A percentile compares a stretch with the other conserved stretches of the same genome.
These are phyloP conservation scores for Wickerhamiella azyma DNA, from an alignment of 805 yeast genomes.

Conservation along the genomic window DNA sequence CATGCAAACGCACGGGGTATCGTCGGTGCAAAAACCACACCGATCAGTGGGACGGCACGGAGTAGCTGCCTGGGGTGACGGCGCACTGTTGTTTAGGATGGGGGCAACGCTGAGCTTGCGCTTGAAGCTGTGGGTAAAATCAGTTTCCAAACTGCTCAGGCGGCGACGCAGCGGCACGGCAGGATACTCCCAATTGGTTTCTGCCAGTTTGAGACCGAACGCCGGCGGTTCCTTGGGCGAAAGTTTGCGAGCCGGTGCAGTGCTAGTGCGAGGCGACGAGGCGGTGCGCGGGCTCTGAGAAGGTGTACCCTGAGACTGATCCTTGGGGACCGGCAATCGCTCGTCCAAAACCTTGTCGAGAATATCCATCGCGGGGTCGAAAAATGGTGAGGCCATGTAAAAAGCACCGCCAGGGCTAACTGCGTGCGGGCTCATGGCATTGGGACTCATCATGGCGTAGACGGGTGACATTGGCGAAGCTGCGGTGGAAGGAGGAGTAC, in stretches of 20 bases:
- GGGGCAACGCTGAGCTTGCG: constrained; percentile 35
- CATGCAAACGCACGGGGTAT: constrained; percentile 82
- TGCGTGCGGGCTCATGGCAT: constrained; percentile 19
- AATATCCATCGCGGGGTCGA: constrained; percentile 16
- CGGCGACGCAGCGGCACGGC: constrained; percentile 19
- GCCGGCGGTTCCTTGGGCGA: constrained; percentile 9
- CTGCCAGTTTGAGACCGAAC: constrained; percentile 15
- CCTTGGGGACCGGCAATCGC: constrained; percentile 22
- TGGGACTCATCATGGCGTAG: constrained; percentile 3
- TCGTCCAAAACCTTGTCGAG: constrained; percentile 27
- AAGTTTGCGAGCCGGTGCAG: not conserved
- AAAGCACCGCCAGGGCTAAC: not conserved
- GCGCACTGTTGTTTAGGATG: constrained; percentile 39
- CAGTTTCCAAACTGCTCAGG: constrained; percentile 15
- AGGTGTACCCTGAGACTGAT: not conserved
- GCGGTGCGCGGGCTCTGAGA: not conserved
- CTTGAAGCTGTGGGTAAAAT: constrained; percentile 15
- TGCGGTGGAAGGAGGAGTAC: constrained; percentile 11
- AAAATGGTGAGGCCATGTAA: constrained; percentile 3
- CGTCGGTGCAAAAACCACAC: constrained; percentile 91
- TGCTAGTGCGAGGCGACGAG: not conserved
- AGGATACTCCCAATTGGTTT: constrained; percentile 18
- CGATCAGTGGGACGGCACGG: constrained; percentile 32
- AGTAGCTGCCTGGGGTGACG: not conserved
- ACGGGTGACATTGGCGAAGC: constrained; percentile 11